Percentiles rank a stretch among this genome's conserved stretches.
phyloP scores from a whole-genome alignment of 2,329 filamentous ascomycete species.

The Cladophialophora yegresii region DNA sequence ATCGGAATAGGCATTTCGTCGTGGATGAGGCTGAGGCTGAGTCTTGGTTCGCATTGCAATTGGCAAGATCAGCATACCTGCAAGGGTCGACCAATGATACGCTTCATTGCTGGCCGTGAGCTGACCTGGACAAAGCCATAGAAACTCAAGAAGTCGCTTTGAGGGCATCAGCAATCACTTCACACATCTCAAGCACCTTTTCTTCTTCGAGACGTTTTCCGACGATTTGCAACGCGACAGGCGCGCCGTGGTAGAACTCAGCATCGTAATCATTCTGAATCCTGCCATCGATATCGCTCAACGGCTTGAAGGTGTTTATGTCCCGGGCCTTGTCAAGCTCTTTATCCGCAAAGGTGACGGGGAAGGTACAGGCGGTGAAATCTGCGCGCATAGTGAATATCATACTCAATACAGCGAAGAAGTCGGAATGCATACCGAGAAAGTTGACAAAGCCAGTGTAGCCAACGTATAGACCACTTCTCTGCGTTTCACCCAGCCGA shows the following conservation, averaged over 20 bases:
- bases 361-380: constrained; percentile 36
- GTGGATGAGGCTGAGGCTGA: not conserved
- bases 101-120: not conserved
- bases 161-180: constrained; percentile 42
- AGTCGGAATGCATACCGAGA: constrained; percentile 36
- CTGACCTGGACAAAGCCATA: not conserved
- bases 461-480: constrained; percentile 35
- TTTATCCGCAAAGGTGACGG: constrained; percentile 37
- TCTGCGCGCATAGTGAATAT: constrained; percentile 15
- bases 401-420: constrained; percentile 20
- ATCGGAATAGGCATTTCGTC: not conserved
- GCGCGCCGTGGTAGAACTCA: constrained; percentile 40
- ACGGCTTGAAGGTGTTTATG: constrained; percentile 34
- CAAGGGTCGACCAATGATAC: not conserved
- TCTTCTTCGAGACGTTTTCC: constrained; percentile 40
- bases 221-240: constrained; percentile 40
- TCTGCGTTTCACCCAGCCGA: constrained; percentile 38
- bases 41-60: not conserved
- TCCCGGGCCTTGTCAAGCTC: constrained; percentile 28
- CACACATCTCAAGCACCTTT: constrained; percentile 44
- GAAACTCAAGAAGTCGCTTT: constrained; percentile 19
- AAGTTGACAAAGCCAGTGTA: constrained; percentile 39
- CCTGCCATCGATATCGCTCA: constrained; percentile 38
- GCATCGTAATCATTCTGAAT: constrained; percentile 39
- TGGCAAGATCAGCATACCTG: not conserved